Evolutionary conservation across 2,329 filamentous ascomycete genomes (phyloP), one percentile per base, ranked within the genome.

Genomic region (Phyllosticta citribraziliensis): DNA sequence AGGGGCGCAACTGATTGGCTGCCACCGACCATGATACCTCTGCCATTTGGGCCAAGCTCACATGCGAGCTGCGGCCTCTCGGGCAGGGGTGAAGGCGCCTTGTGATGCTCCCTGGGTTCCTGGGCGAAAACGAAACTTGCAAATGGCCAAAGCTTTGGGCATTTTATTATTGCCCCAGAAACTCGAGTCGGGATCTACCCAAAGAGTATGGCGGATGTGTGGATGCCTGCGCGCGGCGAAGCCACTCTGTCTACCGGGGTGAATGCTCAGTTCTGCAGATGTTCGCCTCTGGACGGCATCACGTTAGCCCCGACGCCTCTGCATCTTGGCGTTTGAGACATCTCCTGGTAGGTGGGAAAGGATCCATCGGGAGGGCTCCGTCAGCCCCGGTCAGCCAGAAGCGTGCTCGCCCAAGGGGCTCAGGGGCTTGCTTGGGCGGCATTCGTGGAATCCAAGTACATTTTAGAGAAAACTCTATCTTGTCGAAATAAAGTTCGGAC

Each of bases 71-170:
- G 8, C 17, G 40, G 85, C 81, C 55, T 91, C 91, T 97, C 92
- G 64, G 84, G 82, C 63, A 99, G 79, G 12, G 92, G 92, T 3
- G 89, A 90, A 61, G 82, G 78, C n/a, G 79, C 85, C 65, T 83
- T 80, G 51, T 83, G 71, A 65, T 95, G 40, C 40, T 47, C 40
- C 40, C 40, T 47, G 40, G 40, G 40, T 47, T 47, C 40, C 40
- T 47, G 40, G 40, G 19, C 40, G 40, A 47, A n/a, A 47, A 47
- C 40, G 4, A 47, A n/a, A n/a, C 2, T 47, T n/a, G 40, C 40
- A n/a, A 40, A n/a, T 47, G 40, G 40, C 17, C 40, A 47, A 47
- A 47, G 40, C 40, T 12, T n/a, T n/a, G 17, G 40, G 14, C 40
- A 17, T 47, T 19, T 12, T 47, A 47, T n/a, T n/a, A 47, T n/a